Base-by-base conservation (phyloP, 1,139 yeast species). In the Yamadazyma buinensis region DNA sequence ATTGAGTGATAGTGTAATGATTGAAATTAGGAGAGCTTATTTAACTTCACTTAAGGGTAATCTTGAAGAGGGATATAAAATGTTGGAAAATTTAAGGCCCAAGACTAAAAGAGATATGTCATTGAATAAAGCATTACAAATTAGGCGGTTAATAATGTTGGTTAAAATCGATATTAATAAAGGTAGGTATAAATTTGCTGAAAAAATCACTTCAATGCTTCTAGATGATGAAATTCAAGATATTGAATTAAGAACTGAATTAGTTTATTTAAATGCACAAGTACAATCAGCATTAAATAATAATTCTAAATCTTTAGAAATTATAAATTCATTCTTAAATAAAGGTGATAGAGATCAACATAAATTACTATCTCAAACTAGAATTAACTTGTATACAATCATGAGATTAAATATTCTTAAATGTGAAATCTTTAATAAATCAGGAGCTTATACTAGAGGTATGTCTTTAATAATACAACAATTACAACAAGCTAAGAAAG, bases 391-490 rank as follows among this genome's bases (percentile, higher is more conserved):
- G 17, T 62, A 59, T 33, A 61, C 73, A 56, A 55, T 55, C 12
- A 55, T 75, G 23, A 61, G 64, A 43, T 61, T 74, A 35, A 71
- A 67, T 27, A 43, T 75, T 11, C 45, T 75, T 28, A 71, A 71
- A 42, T 67, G 77, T 32, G 50, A 53, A 13, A 57, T 75, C 2
- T 58, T 69, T 39, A 51, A 61, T 19, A 38, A 47, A 10, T 54
- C 72, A 1, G 68, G 66, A 1, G 55, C 62, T 4, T 64, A 67
- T 9, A 50, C 67, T 7, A 57, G 72, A 32, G 73, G 67, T 0
- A 43, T 76, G 11, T 63, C 77, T 0, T 51, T 70, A 26, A 47
- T 73, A 0, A 51, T 75, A 2, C 75, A 71, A 44, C 71, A 70
- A 29, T 52, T 76, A 6, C 62, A 65, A 30, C 46, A 58, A 13